Evolutionary conservation across 1,139 yeast genomes (phyloP), one percentile per base, ranked within the genome.

Genomic region (Nakaseomyces sp.): DNA sequence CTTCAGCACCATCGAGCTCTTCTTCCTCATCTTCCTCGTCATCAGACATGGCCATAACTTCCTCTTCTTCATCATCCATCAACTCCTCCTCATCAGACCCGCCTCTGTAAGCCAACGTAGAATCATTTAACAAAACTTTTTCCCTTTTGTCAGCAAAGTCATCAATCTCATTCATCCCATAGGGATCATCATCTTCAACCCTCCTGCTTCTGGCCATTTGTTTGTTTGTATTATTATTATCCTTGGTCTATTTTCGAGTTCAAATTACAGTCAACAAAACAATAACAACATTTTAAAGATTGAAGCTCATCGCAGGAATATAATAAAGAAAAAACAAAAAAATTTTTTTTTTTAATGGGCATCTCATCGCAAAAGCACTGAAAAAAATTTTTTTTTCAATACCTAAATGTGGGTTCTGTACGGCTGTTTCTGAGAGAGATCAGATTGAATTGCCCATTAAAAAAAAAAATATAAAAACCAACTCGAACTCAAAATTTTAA

Each of bases 101-200:
- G 50, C 54, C 24, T 45, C 57, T 43, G 10, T 61, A 64, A 45
- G 69, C 70, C 33, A 71, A 61, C 31, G 75, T 80, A 1, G 89
- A 83, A 42, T 74, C 69, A 4, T 77, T 79, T 41, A 82, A 64
- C 45, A 83, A 57, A 9, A 81, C 63, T 59, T 77, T 73, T 54
- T 82, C 89, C 53, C 72, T 72, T 49, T 76, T 76, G n/a, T 75
- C 75, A 53, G 80, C 79, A 63, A 83, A 81, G 22, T 73, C 76
- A 58, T 85, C 94, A 9, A 84, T 81, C 55, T 83, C 94, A 58
- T 81, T 80, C 29, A 73, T 59, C 7, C 70, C 71, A 50, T 63
- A 64, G 3, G 58, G 52, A 44, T 59, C 61, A 17, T 56, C 60
- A 13, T 39, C 40, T n/a, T 40, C 25, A 13, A 13, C 43, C 15